A percentile compares a stretch with the other conserved stretches of the same genome.
Conservation (phyloP, 495 filamentous ascomycete species). For the Trypethelium eluteriae region DNA sequence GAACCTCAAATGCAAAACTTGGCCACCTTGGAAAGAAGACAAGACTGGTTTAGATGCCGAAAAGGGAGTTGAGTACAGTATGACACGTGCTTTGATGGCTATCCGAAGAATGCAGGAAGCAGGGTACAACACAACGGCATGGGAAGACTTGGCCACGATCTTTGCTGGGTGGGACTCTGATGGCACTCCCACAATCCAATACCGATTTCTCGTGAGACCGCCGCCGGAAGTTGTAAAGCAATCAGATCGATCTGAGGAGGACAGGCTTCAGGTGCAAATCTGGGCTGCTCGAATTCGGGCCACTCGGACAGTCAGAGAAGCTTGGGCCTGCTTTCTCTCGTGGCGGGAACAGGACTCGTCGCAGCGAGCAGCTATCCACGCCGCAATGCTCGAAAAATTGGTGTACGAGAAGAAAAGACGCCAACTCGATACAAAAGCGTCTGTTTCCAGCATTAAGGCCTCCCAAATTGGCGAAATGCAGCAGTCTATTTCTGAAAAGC, state of each 20-base stretch:
- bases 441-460: not conserved
- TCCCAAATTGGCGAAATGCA: no score
- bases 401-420: conserved; percentile 38
- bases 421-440: conserved; percentile 7
- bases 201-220: conserved; percentile 34
- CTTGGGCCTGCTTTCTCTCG: conserved; percentile 61
- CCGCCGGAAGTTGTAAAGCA: conserved; percentile 13
- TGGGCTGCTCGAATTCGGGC: conserved; percentile 59
- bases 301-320: conserved; percentile 62
- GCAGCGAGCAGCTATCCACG: conserved; percentile 39
- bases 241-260: not conserved
- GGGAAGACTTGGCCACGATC: conserved; percentile 52
- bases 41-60: conserved; percentile 50
- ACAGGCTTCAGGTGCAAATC: conserved; percentile 17
- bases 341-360: conserved; percentile 36
- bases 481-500: not conserved
- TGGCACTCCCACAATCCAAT: conserved; percentile 59
- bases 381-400: conserved; percentile 56
- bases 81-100: conserved; percentile 51
- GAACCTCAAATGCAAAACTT: conserved; percentile 51
- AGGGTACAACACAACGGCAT: conserved; percentile 48
- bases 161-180: conserved; percentile 64
- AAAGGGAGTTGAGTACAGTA: conserved; percentile 48
- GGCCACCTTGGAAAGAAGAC: conserved; percentile 67
- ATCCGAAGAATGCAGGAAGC: conserved; percentile 56